Conservation (phyloP, 2,329 filamentous ascomycete genomes). For the Lecanicillium sp. region DNA sequence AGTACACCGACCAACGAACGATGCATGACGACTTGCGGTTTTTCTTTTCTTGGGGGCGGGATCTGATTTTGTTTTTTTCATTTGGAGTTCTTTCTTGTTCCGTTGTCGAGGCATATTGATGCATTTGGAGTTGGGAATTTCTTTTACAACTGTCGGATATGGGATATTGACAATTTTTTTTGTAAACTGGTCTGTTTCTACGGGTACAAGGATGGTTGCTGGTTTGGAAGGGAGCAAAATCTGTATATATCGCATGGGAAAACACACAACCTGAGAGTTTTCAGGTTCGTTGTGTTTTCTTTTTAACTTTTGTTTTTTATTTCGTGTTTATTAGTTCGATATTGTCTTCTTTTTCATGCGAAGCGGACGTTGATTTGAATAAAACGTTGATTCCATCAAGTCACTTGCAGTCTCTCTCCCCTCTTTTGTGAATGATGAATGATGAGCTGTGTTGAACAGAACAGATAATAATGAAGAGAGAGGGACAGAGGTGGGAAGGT, state of each 20-base stretch:
- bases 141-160: not conserved
- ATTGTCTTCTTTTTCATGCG: no score
- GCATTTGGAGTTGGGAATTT: not conserved
- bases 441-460: not conserved
- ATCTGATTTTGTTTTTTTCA: conserved; percentile 4
- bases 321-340: no score
- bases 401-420: no score
- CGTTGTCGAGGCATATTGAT: not conserved
- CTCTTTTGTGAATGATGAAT: no score
- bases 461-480: not conserved
- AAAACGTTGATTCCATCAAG: no score
- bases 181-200: not conserved
- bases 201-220: not conserved
- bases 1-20: not conserved
- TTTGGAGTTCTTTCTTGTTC: not conserved
- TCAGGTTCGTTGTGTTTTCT: no score
- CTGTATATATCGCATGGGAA: no score
- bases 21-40: conserved; percentile 16
- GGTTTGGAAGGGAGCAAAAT: no score
- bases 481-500: not conserved
- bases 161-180: not conserved
- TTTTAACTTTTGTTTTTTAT: no score
- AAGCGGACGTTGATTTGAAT: no score
- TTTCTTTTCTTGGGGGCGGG: conserved; percentile 8
- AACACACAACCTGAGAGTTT: no score